Evolutionary conservation across 2,329 filamentous ascomycete species (phyloP).

Genomic region (Trichoderma pleuroti): DNA sequence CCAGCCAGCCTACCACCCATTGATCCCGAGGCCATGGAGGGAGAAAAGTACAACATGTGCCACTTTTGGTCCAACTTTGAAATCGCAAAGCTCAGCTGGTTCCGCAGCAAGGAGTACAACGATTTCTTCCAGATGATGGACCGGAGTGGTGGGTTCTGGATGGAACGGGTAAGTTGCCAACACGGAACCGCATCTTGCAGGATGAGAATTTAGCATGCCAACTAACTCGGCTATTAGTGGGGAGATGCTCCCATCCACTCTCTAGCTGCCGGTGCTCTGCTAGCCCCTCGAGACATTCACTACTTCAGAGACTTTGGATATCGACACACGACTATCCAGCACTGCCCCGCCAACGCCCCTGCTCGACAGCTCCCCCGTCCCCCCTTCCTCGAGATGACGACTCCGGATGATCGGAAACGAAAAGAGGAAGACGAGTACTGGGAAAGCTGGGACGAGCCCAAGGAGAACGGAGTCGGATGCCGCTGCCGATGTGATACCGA

Average conservation of each 20-base stretch:
- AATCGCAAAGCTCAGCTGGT: slow-evolving; percentile 91
- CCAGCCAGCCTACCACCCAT: slow-evolving; percentile 73
- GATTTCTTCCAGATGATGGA: slow-evolving; percentile 99
- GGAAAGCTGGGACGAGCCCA: slow-evolving; percentile 79
- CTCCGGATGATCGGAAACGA: slow-evolving; percentile 74
- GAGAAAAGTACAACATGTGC: slow-evolving; percentile 99
- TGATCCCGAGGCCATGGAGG: slow-evolving; percentile 91
- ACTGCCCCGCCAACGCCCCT: slow-evolving; percentile 94
- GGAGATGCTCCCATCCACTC: slow-evolving; percentile 98
- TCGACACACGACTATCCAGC: slow-evolving; percentile 96
- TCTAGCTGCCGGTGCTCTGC: slow-evolving; percentile 83
- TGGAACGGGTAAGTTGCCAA: slow-evolving; percentile 73
- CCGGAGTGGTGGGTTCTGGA: slow-evolving; percentile 96
- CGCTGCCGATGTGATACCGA: slow-evolving; percentile 96
- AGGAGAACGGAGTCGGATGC: slow-evolving; percentile 96
- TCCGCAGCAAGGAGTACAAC: slow-evolving; percentile 94
- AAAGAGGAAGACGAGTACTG: slow-evolving; percentile 95
- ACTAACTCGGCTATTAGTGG: slow-evolving; percentile 60
- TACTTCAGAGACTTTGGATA: slow-evolving; percentile 99
- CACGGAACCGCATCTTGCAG: background rate
- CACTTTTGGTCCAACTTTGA: slow-evolving; percentile 99
- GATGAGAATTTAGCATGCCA: background rate
- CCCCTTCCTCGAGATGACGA: slow-evolving; percentile 79
- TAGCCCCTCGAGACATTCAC: slow-evolving; percentile 80
- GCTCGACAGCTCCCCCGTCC: slow-evolving; percentile 76